A percentile compares a stretch with the other conserved stretches of the same genome.
Evolutionary conservation across 768 basidiomycete species (phyloP).

Genomic region (Amanita molliuscula): DNA sequence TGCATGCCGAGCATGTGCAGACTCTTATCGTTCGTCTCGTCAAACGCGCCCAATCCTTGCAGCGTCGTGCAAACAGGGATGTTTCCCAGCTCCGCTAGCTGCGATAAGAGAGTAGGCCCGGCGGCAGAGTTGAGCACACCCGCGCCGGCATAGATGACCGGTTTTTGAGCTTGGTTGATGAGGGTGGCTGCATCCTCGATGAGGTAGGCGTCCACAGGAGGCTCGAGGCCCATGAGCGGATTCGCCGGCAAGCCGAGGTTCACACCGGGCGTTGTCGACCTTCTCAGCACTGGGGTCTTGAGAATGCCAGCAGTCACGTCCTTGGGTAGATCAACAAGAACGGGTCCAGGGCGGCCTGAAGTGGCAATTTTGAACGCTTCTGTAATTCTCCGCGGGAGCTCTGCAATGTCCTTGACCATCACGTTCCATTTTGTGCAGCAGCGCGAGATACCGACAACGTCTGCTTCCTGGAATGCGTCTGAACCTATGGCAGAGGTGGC

Average conservation of each 20-base stretch:
- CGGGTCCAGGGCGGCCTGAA: conserved; percentile 93
- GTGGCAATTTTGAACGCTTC: conserved; percentile 99
- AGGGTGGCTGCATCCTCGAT: conserved; percentile 79
- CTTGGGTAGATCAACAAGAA: conserved; percentile 98
- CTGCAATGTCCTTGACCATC: conserved; percentile 96
- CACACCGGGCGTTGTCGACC: conserved; percentile 73
- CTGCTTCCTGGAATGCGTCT: conserved; percentile 98
- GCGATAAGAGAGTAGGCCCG: conserved; percentile 73
- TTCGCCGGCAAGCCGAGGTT: conserved; percentile 66
- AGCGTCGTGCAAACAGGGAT: conserved; percentile 97
- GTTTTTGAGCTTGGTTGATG: conserved; percentile 87
- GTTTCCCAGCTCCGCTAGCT: conserved; percentile 76
- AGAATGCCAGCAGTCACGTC: conserved; percentile 94
- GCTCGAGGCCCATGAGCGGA: conserved; percentile 49
- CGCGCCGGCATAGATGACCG: conserved; percentile 88
- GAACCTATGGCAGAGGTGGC: conserved; percentile 98
- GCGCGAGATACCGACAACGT: conserved; percentile 91
- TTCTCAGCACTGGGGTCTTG: conserved; percentile 75
- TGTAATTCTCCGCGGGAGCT: conserved; percentile 91
- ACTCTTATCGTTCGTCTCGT: conserved; percentile 78
- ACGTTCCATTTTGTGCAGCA: conserved; percentile 99
- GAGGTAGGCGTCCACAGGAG: conserved; percentile 50
- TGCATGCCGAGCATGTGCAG: conserved; percentile 99
- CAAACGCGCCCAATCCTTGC: conserved; percentile 92
- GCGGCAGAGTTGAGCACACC: conserved; percentile 76